These are phyloP conservation scores for Vitis hybrid DNA, from an alignment of 177 flowering plant genomes.

Conservation along the genomic window DNA sequence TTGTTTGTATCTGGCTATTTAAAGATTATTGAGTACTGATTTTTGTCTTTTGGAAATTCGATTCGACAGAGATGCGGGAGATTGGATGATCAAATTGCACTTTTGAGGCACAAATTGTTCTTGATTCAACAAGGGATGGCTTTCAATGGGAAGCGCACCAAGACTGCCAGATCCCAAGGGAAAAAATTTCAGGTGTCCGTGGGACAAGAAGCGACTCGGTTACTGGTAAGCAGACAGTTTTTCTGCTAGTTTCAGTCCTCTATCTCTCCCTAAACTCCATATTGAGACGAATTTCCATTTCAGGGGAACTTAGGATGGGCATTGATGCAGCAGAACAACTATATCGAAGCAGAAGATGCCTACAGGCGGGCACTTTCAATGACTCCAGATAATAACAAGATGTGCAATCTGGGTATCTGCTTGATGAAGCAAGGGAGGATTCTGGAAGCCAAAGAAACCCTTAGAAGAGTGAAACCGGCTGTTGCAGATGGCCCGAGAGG, in stretches of 20 bases:
- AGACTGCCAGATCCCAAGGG: slow-evolving; percentile 97
- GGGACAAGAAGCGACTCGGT: slow-evolving; percentile 94
- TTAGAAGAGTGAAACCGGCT: slow-evolving; percentile 76
- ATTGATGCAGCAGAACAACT: slow-evolving; percentile 89
- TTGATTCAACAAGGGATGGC: slow-evolving; percentile 96
- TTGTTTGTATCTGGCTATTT: neutral
- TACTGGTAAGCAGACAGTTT: slow-evolving; percentile 59
- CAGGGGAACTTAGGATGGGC: slow-evolving; percentile 99
- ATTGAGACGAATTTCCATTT: slow-evolving; percentile 4
- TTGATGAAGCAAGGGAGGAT: slow-evolving; percentile 96
- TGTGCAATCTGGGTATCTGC: slow-evolving; percentile 98
- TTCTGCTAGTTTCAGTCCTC: neutral
- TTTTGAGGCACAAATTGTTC: slow-evolving; percentile 78
- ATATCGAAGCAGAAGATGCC: slow-evolving; percentile 86
- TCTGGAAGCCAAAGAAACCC: slow-evolving; percentile 77
- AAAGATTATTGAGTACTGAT: neutral
- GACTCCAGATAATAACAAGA: slow-evolving; percentile 90
- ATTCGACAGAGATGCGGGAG: slow-evolving; percentile 89
- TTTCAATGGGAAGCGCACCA: slow-evolving; percentile 95
- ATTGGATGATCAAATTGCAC: slow-evolving; percentile 85
- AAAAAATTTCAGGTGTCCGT: slow-evolving; percentile 97
- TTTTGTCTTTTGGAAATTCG: neutral
- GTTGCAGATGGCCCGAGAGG: slow-evolving; percentile 84
- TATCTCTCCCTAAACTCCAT: neutral
- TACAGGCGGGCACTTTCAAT: slow-evolving; percentile 79